These are phyloP conservation scores for Fusarium stilboides DNA, from an alignment of 2,329 filamentous ascomycete genomes.

Conservation along the genomic window DNA sequence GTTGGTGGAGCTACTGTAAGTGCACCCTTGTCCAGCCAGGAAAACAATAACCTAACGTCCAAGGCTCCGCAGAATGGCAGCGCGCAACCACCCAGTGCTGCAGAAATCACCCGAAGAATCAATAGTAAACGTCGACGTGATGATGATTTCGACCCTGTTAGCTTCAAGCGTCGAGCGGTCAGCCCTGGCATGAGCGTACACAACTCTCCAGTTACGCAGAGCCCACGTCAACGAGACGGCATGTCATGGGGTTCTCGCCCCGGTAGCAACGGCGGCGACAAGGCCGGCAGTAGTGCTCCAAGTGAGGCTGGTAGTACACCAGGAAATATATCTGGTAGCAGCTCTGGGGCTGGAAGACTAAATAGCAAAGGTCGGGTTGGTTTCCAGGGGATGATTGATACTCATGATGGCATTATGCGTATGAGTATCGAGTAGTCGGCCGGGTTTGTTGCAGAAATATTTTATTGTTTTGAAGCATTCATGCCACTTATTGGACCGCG, in stretches of 20 bases:
- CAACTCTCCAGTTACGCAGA: slow-evolving; percentile 90
- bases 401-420: slow-evolving; percentile 95
- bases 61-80: slow-evolving; percentile 51
- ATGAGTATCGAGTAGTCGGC: slow-evolving; percentile 89
- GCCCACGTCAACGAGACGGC: slow-evolving; percentile 80
- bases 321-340: slow-evolving; percentile 47
- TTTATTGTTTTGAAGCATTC: slow-evolving; percentile 8
- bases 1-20: slow-evolving; percentile 56
- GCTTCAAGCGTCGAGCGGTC: slow-evolving; percentile 92
- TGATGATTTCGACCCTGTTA: slow-evolving; percentile 89
- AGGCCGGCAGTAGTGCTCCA: slow-evolving; percentile 66
- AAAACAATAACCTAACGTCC: slow-evolving; percentile 37
- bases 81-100: slow-evolving; percentile 72
- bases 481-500: neutral
- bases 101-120: slow-evolving; percentile 83
- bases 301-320: slow-evolving; percentile 64
- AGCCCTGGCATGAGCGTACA: slow-evolving; percentile 92
- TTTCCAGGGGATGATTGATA: slow-evolving; percentile 94
- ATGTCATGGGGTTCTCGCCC: slow-evolving; percentile 81
- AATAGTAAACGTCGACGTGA: slow-evolving; percentile 89
- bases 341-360: slow-evolving; percentile 61
- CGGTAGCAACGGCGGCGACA: slow-evolving; percentile 71
- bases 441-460: slow-evolving; percentile 1
- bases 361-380: slow-evolving; percentile 77
- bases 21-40: slow-evolving; percentile 16